phyloP scores from a whole-genome alignment of 768 basidiomycete species.

The Tricholoma terreum region DNA sequence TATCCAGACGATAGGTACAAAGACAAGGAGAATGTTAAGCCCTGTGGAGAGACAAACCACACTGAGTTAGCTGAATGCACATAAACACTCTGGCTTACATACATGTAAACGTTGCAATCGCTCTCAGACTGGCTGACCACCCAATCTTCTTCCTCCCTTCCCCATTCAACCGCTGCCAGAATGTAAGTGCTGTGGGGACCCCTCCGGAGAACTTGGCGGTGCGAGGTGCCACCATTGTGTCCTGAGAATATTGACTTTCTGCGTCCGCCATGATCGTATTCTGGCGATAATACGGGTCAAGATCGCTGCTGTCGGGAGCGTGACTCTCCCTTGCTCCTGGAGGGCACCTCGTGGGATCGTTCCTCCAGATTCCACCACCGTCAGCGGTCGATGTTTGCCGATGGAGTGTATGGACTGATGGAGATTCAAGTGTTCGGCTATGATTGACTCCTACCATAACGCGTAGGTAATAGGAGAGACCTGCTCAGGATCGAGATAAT shows the following conservation, averaged over 20 bases:
- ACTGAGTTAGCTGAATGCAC: background rate
- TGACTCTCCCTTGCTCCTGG: background rate
- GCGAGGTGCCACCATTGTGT: conserved; percentile 5
- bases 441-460: conserved; percentile 17
- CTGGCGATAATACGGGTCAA: background rate
- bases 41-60: conserved; percentile 19
- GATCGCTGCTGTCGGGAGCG: background rate
- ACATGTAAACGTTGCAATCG: conserved; percentile 35
- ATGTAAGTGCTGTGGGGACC: conserved; percentile 10
- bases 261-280: conserved; percentile 1
- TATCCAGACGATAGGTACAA: conserved; percentile 43
- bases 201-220: background rate
- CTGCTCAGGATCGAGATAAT: conserved; percentile 17
- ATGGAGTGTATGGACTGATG: conserved; percentile 10
- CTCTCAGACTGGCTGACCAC: conserved; percentile 31
- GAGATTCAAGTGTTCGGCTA: conserved; percentile 19
- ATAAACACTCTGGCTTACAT: conserved; percentile 24
- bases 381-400: conserved; percentile 8
- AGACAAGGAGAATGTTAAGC: conserved; percentile 38
- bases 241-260: conserved; percentile 16
- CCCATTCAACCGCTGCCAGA: conserved; percentile 25
- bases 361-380: conserved; percentile 16
- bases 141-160: conserved; percentile 21
- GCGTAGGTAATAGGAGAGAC: conserved; percentile 17
- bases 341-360: conserved; percentile 13